Percentiles rank a stretch among this genome's conserved stretches.
Conservation (phyloP, 768 basidiomycete genomes). For the Tremella mesenterica region DNA sequence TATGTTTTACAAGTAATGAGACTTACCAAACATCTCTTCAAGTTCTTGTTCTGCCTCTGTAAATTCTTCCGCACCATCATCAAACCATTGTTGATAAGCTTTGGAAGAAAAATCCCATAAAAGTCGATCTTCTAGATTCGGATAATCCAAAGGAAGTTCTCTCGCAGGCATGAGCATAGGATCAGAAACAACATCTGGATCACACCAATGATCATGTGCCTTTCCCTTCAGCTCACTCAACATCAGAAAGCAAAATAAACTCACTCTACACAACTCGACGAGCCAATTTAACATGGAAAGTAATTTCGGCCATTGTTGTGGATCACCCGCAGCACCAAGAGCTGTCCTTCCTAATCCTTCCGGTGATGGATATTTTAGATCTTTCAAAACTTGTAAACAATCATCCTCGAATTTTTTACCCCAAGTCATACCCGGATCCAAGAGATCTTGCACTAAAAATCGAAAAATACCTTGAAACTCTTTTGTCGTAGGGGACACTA, state of each 20-base stretch:
- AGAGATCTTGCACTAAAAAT: constrained; percentile 54
- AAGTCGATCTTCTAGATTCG: constrained; percentile 30
- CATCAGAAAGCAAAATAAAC: constrained; percentile 4
- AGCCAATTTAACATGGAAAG: constrained; percentile 90
- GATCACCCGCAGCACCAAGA: constrained; percentile 75
- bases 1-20: constrained; percentile 3
- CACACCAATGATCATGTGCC: constrained; percentile 41
- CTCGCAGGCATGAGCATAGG: constrained; percentile 30
- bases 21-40: constrained; percentile 57
- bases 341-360: constrained; percentile 74
- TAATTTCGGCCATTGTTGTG: constrained; percentile 84
- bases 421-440: constrained; percentile 56
- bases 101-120: constrained; percentile 32
- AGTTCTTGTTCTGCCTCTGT: constrained; percentile 54
- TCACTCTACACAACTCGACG: constrained; percentile 71
- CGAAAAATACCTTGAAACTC: constrained; percentile 81
- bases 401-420: constrained; percentile 68
- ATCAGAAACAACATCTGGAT: constrained; percentile 36
- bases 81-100: constrained; percentile 38
- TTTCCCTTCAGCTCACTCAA: not conserved
- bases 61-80: constrained; percentile 52
- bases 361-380: constrained; percentile 71
- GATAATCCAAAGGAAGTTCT: constrained; percentile 33
- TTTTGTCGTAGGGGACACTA: constrained; percentile 71
- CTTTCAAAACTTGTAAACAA: constrained; percentile 63